These are phyloP conservation scores for Ochetophila trinervis DNA, from an alignment of 306 rosid species.

Conservation along the genomic window DNA sequence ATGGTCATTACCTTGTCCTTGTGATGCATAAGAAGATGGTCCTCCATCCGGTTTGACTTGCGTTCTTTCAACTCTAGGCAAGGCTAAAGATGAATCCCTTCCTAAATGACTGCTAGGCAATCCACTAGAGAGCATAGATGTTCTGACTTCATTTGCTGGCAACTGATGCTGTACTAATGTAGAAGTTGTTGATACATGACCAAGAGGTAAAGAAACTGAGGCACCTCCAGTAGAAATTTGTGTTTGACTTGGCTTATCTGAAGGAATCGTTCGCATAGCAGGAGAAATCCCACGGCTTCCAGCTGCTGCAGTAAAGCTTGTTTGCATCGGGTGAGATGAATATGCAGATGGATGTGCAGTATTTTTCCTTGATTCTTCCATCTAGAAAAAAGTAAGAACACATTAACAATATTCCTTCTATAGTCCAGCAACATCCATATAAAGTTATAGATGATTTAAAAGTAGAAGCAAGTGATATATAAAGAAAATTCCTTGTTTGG, in stretches of 20 bases:
- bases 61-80: conserved; percentile 64
- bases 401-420: neutral
- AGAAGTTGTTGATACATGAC: conserved; percentile 47
- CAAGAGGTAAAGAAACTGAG: conserved; percentile 44
- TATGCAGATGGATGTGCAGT: conserved; percentile 56
- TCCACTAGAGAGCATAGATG: conserved; percentile 54
- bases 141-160: conserved; percentile 49
- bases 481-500: too few species aligned
- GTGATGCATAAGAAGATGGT: conserved; percentile 54
- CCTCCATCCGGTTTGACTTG: conserved; percentile 61
- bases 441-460: neutral
- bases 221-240: conserved; percentile 41
- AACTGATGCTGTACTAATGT: conserved; percentile 52
- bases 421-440: neutral
- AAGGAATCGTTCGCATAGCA: conserved; percentile 41
- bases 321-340: conserved; percentile 59
- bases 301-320: conserved; percentile 39
- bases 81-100: conserved; percentile 57
- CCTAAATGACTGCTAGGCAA: conserved; percentile 59
- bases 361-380: conserved; percentile 84
- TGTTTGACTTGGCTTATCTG: conserved; percentile 52
- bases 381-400: conserved; percentile 41
- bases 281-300: conserved; percentile 57
- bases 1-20: conserved; percentile 64
- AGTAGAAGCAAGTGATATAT: neutral